These are phyloP conservation scores for Anisodus acutangulus DNA, from an alignment of 257 asterid genomes.

Conservation along the genomic window DNA sequence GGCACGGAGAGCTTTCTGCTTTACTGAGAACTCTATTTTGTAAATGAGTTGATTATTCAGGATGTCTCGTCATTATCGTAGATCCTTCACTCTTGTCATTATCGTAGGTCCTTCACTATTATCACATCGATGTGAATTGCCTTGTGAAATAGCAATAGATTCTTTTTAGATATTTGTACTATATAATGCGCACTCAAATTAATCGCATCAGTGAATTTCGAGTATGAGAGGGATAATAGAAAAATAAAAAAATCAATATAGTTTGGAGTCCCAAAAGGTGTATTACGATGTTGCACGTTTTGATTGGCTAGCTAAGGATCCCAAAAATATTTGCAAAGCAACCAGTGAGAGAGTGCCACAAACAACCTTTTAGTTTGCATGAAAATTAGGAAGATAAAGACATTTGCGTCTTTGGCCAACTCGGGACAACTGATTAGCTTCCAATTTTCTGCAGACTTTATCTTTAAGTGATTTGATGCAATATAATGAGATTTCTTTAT, in stretches of 20 bases:
- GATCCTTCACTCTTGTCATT: background rate
- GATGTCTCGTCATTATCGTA: background rate
- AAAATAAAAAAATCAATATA: background rate
- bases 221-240: background rate
- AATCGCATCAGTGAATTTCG: background rate
- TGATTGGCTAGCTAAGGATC: conserved; percentile 43
- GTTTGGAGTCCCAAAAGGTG: background rate
- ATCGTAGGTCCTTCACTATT: background rate
- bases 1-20: no score
- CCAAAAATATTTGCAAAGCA: conserved; percentile 30
- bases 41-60: background rate
- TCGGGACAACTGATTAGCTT: conserved; percentile 2
- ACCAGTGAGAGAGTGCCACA: conserved; percentile 54
- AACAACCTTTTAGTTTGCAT: conserved; percentile 46
- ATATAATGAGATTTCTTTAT: background rate
- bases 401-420: conserved; percentile 27
- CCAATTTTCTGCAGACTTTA: conserved; percentile 40
- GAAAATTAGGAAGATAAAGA: conserved; percentile 45
- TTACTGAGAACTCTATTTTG: background rate
- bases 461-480: conserved; percentile 28
- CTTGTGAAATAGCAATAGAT: background rate
- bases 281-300: conserved; percentile 35
- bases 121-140: background rate
- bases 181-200: background rate
- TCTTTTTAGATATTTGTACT: background rate